Conservation (phyloP, 2,329 filamentous ascomycete species). For the Hymenoscyphus scutula region DNA sequence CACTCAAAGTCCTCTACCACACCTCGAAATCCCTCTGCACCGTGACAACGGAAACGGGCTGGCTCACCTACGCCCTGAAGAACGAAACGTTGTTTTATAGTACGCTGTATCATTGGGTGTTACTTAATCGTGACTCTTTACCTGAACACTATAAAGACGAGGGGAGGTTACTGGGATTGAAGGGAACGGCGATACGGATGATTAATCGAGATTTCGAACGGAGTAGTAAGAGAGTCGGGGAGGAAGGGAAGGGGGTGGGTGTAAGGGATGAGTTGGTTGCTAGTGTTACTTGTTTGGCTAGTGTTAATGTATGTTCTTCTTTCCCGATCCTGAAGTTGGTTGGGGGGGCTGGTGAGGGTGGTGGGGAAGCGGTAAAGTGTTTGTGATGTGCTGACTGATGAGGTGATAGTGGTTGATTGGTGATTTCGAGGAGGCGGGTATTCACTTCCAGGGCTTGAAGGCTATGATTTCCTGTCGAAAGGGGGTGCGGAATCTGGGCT, state of each 20-base stretch:
- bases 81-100: slow-evolving; percentile 4
- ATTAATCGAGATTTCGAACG: slow-evolving; percentile 5
- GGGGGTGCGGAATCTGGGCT: slow-evolving; percentile 7
- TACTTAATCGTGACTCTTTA: neutral
- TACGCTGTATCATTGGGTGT: slow-evolving; percentile 12
- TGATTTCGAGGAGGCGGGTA: slow-evolving; percentile 7
- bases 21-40: slow-evolving; percentile 11
- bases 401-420: slow-evolving; percentile 7
- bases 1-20: slow-evolving; percentile 5
- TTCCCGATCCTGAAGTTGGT: neutral
- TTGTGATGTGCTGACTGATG: neutral
- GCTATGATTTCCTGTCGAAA: slow-evolving; percentile 4
- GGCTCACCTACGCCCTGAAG: slow-evolving; percentile 10
- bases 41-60: slow-evolving; percentile 8
- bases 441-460: slow-evolving; percentile 10
- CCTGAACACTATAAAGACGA: neutral
- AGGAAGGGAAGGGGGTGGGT: neutral
- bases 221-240: no score
- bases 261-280: slow-evolving; percentile 8
- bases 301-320: slow-evolving; percentile 9
- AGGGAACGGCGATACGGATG: neutral
- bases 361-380: neutral
- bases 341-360: neutral
- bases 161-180: slow-evolving; percentile 3
- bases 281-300: slow-evolving; percentile 10